These are phyloP conservation scores for Syncephalastrum sp. DNA, from an alignment of 371 early-diverging fungal species.

Conservation along the genomic window DNA sequence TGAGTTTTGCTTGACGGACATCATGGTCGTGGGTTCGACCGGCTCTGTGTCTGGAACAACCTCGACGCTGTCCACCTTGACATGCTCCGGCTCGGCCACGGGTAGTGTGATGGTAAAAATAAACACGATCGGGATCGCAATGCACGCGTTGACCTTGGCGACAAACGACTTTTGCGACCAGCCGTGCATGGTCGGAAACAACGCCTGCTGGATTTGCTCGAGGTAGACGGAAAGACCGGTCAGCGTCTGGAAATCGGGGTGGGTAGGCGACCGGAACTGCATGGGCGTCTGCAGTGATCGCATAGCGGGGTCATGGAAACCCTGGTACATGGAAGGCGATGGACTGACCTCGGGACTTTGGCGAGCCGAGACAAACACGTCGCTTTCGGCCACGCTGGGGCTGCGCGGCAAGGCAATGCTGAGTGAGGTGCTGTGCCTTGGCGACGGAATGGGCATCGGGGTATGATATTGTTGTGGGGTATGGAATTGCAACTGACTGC, in stretches of 20 bases:
- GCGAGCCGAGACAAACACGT: conserved; percentile 29
- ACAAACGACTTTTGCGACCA: conserved; percentile 49
- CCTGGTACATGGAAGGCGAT: conserved; percentile 14
- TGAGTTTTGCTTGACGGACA: not conserved
- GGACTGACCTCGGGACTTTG: conserved; percentile 22
- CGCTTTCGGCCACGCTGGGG: conserved; percentile 22
- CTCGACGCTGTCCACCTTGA: conserved; percentile 34
- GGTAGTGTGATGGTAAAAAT: conserved; percentile 60
- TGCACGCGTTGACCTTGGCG: conserved; percentile 47
- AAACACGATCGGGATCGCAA: conserved; percentile 54
- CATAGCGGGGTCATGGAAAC: not conserved
- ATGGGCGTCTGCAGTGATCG: conserved; percentile 4
- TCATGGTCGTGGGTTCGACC: conserved; percentile 4
- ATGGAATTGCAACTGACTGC: conserved; percentile 1
- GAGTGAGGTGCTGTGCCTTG: conserved; percentile 8
- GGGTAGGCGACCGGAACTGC: too few species aligned
- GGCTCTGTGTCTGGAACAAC: conserved; percentile 12
- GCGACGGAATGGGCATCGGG: not conserved
- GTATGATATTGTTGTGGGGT: not conserved
- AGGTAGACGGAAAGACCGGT: too few species aligned
- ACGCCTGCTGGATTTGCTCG: conserved; percentile 7
- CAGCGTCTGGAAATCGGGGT: too few species aligned
- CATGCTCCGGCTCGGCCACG: conserved; percentile 51
- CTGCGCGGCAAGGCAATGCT: conserved; percentile 12
- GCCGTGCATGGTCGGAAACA: conserved; percentile 57